phyloP scores from a whole-genome alignment of 306 rosid species.

The Lagenaria siceraria region DNA sequence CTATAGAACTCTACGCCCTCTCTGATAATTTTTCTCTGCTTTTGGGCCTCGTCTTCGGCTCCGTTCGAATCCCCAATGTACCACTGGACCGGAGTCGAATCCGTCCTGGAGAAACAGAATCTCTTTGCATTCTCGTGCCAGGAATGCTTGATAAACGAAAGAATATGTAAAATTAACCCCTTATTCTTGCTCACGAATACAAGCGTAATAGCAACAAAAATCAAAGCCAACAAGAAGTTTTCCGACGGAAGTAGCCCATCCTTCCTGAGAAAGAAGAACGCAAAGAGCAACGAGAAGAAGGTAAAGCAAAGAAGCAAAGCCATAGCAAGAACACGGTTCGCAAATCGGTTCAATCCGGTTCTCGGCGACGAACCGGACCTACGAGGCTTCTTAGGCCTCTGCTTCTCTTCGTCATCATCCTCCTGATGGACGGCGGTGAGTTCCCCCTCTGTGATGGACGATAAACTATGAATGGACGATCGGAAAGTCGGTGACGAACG shows the following conservation, averaged over 20 bases:
- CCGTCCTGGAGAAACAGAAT: conserved; percentile 29
- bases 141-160: conserved; percentile 36
- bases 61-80: conserved; percentile 57
- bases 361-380: conserved; percentile 27
- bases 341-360: conserved; percentile 22
- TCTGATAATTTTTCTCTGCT: conserved; percentile 26
- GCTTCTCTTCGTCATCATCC: conserved; percentile 27
- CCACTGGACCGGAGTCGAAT: conserved; percentile 71
- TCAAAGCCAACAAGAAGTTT: conserved; percentile 52
- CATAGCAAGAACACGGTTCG: conserved; percentile 23
- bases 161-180: conserved; percentile 32
- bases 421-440: conserved; percentile 12
- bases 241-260: conserved; percentile 60
- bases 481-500: conserved; percentile 84
- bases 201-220: conserved; percentile 73
- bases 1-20: conserved; percentile 96
- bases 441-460: conserved; percentile 50
- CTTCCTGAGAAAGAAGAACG: conserved; percentile 34
- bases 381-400: conserved; percentile 16
- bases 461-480: conserved; percentile 79
- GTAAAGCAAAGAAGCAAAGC: conserved; percentile 30
- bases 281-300: conserved; percentile 24
- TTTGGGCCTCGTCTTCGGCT: background rate
- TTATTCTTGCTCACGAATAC: conserved; percentile 60
- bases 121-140: conserved; percentile 44